A percentile compares a stretch with the other conserved stretches of the same genome.
Conservation (phyloP, 1,139 yeast species). For the Eremothecium sinecaudum region DNA sequence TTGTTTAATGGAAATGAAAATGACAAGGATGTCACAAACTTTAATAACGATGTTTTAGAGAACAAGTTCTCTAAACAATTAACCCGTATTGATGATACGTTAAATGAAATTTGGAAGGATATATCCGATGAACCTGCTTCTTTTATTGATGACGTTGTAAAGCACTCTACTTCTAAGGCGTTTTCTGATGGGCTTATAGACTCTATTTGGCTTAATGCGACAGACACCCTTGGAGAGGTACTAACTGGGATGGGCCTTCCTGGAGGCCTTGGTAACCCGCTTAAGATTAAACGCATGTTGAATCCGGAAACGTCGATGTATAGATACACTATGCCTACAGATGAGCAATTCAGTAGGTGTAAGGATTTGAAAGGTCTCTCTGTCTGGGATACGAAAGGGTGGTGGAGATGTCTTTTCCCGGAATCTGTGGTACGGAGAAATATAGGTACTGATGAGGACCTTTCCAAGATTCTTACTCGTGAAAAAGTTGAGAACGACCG, state of each 20-base stretch:
- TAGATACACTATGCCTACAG: slow-evolving; percentile 55
- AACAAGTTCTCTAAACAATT: slow-evolving; percentile 2
- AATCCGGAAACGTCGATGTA: slow-evolving; percentile 36
- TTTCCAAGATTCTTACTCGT: slow-evolving; percentile 36
- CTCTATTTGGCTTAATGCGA: slow-evolving; percentile 10
- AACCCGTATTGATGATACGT: slow-evolving; percentile 1
- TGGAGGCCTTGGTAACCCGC: slow-evolving; percentile 17
- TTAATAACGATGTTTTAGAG: slow-evolving; percentile 11
- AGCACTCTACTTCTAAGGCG: neutral
- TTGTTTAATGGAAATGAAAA: slow-evolving; percentile 12
- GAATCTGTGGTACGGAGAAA: slow-evolving; percentile 37
- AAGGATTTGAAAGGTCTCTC: slow-evolving; percentile 53
- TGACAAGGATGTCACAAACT: slow-evolving; percentile 11
- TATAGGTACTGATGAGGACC: slow-evolving; percentile 16
- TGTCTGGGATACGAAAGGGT: slow-evolving; percentile 71
- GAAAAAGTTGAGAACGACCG: slow-evolving; percentile 40
- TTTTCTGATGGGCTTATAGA: slow-evolving; percentile 6
- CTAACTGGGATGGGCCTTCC: slow-evolving; percentile 18
- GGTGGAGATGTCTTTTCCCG: slow-evolving; percentile 86
- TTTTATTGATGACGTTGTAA: slow-evolving; percentile 5
- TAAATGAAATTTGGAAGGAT: slow-evolving; percentile 10
- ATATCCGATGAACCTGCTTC: slow-evolving; percentile 17
- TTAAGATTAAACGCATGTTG: slow-evolving; percentile 12
- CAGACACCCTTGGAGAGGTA: slow-evolving; percentile 17
- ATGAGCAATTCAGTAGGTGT: slow-evolving; percentile 54